Evolutionary conservation across 2,329 filamentous ascomycete genomes (phyloP).

Genomic region (Alternaria sp.): DNA sequence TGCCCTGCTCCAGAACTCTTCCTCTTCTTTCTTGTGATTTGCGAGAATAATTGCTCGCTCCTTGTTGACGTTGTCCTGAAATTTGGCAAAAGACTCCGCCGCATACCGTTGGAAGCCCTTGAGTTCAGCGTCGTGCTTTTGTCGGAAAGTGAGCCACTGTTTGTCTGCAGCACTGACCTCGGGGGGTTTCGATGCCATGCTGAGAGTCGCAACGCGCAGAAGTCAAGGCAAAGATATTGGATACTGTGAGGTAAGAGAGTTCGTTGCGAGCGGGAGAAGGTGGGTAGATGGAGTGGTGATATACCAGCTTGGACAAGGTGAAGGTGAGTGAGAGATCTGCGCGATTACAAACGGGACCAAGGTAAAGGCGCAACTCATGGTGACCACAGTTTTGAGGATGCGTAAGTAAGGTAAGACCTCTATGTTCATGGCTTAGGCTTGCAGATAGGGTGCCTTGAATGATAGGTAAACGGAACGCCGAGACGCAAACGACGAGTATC

Average conservation of each 20-base stretch:
- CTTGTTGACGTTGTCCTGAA: not conserved
- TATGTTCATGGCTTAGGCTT: not conserved
- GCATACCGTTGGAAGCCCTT: not conserved
- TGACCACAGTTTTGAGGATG: not conserved
- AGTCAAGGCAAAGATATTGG: not conserved
- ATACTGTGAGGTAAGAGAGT: not conserved
- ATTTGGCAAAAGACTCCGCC: not conserved
- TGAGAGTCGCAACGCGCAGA: not conserved
- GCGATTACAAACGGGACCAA: not conserved
- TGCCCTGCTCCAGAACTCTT: slow-evolving; percentile 9
- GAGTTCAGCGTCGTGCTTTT: not conserved
- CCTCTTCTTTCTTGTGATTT: slow-evolving; percentile 12
- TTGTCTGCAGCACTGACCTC: not conserved
- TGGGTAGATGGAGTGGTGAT: not conserved
- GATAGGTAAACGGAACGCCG: not conserved
- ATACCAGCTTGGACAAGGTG: not conserved
- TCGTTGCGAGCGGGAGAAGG: not conserved
- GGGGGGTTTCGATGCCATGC: not conserved
- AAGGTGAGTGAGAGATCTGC: not conserved
- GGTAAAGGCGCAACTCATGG: not conserved
- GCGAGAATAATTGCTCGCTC: not conserved
- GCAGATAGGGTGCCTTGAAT: not conserved
- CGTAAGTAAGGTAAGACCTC: not conserved
- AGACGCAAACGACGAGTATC: not conserved
- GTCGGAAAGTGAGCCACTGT: slow-evolving; percentile 4